Percentiles rank a stretch among this genome's conserved stretches.
These are phyloP conservation scores for Evernia prunastri DNA, from an alignment of 495 filamentous ascomycete species.

Conservation along the genomic window DNA sequence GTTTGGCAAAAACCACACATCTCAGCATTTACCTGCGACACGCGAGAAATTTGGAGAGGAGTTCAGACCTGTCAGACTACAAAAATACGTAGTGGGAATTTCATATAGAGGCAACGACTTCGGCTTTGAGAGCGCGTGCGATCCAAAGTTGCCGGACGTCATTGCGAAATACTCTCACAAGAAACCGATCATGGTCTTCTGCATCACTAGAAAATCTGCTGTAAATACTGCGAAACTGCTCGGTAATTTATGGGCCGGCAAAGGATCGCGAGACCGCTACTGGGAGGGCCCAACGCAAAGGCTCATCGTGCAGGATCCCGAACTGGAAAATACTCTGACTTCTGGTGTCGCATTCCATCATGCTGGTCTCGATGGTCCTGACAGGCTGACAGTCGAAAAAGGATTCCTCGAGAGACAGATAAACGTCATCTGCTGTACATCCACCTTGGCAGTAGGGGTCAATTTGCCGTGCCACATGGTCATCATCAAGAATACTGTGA, in stretches of 20 bases:
- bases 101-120: constrained; percentile 68
- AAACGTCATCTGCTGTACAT: constrained; percentile 90
- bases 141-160: constrained; percentile 69
- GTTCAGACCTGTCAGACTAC: constrained; percentile 79
- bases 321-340: constrained; percentile 54
- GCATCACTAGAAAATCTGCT: constrained; percentile 74
- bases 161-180: constrained; percentile 66
- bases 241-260: constrained; percentile 56
- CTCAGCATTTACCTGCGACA: constrained; percentile 60
- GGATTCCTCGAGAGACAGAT: constrained; percentile 70
- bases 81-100: constrained; percentile 81
- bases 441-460: constrained; percentile 86
- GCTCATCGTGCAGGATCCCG: constrained; percentile 53
- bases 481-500: constrained; percentile 82
- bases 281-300: constrained; percentile 60
- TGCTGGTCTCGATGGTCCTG: constrained; percentile 68
- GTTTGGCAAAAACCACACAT: constrained; percentile 72
- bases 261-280: constrained; percentile 47
- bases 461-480: constrained; percentile 92
- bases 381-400: constrained; percentile 65
- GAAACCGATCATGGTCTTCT: constrained; percentile 93
- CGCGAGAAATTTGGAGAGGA: constrained; percentile 85
- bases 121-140: constrained; percentile 73
- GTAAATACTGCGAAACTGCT: constrained; percentile 69
- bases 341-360: constrained; percentile 91